Conservation (phyloP, 805 yeast genomes). For the Candida qinlingensis region DNA sequence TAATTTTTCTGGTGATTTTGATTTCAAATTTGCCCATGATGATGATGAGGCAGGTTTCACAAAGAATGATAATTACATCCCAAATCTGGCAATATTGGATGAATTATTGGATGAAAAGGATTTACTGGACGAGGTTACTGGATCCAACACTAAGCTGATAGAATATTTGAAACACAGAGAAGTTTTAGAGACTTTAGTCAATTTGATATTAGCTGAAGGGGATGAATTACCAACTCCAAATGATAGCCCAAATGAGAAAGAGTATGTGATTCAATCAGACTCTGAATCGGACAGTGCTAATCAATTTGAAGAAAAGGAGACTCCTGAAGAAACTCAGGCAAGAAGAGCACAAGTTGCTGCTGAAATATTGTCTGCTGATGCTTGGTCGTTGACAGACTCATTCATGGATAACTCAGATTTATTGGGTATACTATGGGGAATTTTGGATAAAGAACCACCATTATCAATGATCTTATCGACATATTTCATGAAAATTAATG, state of each 20-base stretch:
- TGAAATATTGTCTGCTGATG: conserved; percentile 85
- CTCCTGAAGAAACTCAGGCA: conserved; percentile 31
- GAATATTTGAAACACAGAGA: conserved; percentile 79
- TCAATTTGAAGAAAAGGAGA: conserved; percentile 20
- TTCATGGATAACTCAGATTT: conserved; percentile 70
- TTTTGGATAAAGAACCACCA: conserved; percentile 64
- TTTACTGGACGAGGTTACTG: conserved; percentile 63
- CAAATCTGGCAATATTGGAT: conserved; percentile 40
- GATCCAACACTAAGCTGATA: conserved; percentile 68
- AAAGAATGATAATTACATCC: conserved; percentile 28
- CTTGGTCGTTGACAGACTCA: conserved; percentile 89
- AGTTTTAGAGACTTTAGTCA: conserved; percentile 61
- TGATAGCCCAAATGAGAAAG: neutral
- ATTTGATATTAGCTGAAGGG: conserved; percentile 47
- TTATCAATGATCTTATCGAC: conserved; percentile 75
- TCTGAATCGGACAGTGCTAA: conserved; percentile 13
- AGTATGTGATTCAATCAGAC: neutral
- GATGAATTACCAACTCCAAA: conserved; percentile 10
- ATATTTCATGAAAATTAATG: conserved; percentile 87
- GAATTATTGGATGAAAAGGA: conserved; percentile 73
- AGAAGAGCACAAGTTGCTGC: conserved; percentile 69
- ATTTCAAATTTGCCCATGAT: conserved; percentile 14
- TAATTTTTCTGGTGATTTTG: conserved; percentile 7
- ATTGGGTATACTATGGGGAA: conserved; percentile 70
- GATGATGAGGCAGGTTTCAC: conserved; percentile 25